Conservation (phyloP, 2,329 filamentous ascomycete species). For the Pestalotiopsis sp. region DNA sequence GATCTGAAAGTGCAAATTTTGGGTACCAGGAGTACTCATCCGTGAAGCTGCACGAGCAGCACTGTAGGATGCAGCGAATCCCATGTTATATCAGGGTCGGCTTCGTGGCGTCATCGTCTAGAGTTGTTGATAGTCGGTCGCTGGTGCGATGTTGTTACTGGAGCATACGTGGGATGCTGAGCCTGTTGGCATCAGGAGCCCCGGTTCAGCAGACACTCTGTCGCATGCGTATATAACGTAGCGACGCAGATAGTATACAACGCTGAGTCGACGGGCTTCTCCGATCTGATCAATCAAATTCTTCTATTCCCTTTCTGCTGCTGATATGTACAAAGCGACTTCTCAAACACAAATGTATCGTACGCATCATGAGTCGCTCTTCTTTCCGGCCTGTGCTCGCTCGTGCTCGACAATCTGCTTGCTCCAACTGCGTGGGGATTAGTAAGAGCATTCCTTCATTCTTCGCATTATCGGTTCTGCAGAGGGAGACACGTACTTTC, state of each 20-base stretch:
- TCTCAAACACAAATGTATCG: neutral
- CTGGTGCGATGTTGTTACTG: neutral
- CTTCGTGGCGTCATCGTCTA: too few relatives aligned
- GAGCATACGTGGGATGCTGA: neutral
- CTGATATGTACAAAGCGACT: conserved; percentile 3
- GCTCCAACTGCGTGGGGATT: conserved; percentile 38
- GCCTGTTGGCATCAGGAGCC: neutral
- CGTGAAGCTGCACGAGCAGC: too few relatives aligned
- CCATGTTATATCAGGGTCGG: too few relatives aligned
- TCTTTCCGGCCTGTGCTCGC: conserved; percentile 35
- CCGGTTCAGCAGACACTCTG: neutral
- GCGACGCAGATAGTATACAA: neutral
- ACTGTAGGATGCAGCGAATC: too few relatives aligned
- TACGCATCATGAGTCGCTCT: conserved; percentile 25
- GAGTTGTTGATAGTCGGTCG: neutral
- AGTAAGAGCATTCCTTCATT: neutral
- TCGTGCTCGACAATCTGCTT: conserved; percentile 50
- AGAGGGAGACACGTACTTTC: conserved; percentile 66
- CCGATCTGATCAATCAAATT: neutral
- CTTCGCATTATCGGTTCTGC: conserved; percentile 17
- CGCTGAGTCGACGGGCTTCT: neutral
- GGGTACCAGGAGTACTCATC: too few relatives aligned
- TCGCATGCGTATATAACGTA: neutral
- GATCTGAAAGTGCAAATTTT: too few relatives aligned
- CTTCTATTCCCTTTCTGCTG: neutral